Base-by-base conservation (phyloP, 805 yeast genomes). In the Jamesozyma lodderae region DNA sequence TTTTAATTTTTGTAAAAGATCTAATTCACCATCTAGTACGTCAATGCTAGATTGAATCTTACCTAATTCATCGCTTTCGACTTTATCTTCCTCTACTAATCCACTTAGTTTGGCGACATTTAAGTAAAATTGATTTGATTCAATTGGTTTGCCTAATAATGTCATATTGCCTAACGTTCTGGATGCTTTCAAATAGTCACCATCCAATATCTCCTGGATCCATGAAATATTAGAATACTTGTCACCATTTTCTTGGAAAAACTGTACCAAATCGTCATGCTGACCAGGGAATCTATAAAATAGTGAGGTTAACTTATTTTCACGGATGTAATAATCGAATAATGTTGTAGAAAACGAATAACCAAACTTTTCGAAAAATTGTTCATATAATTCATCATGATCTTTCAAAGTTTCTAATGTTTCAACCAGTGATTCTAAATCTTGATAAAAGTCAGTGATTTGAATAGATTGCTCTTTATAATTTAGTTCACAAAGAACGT, bases 101-200 rank as follows among this genome's bases (percentile, higher is more conserved):
- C 74, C 65, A 2, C 84, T 62, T 17, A 87, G 59, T 55, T 86
- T 86, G 2, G 94, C 88, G 35, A 86, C 59, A 40, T 85, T 80
- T 42, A 78, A 67, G 45, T 77, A 77, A 17, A 81, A 49, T 47
- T 70, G 75, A 10, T 43, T 38, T 46, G 69, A 70, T 10, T 59
- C 59, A 31, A 69, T 63, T 8, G 60, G 51, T 19, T 72, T 75
- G 14, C 69, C 70, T 2, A 53, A 43, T 3, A 67, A 55, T 4
- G 69, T 62, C 20, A 74, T 68, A 1, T 59, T 52, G 3, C 64
- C 49, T 22, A 86, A 60, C 1, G 68, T 64, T 11, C 55, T 48
- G 1, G 79, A 63, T 0, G 87, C 90, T 1, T 58, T 51, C 4
- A 37, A 45, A 52, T 68, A 81, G 8, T 75, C 64, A 3, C 65